These are phyloP conservation scores for Asterionellopsis glacialis DNA, from an alignment of 108 stramenopile species.

Conservation along the genomic window DNA sequence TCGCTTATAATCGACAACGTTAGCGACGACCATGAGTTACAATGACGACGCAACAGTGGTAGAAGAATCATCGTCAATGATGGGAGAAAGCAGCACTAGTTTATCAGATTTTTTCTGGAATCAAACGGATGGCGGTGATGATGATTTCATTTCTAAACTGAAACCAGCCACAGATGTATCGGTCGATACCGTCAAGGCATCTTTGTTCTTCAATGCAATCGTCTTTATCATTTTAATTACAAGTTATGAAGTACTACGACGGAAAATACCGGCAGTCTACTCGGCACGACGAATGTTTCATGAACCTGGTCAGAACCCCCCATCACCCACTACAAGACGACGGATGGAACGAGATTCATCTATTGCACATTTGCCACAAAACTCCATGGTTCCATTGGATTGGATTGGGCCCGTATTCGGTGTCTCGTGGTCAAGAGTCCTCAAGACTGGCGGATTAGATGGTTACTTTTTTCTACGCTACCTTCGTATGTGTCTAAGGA, in stretches of 20 bases:
- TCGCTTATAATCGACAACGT: too few species aligned
- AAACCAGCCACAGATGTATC: conserved; percentile 57
- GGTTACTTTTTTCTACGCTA: conserved; percentile 89
- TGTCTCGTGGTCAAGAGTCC: conserved; percentile 67
- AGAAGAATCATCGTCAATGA: too few species aligned
- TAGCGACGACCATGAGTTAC: too few species aligned
- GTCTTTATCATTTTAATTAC: conserved; percentile 62
- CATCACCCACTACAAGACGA: not conserved
- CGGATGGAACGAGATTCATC: conserved; percentile 4
- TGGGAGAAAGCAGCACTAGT: not conserved
- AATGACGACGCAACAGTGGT: too few species aligned
- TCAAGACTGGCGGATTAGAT: conserved; percentile 77
- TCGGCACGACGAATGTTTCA: conserved; percentile 36
- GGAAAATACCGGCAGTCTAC: conserved; percentile 68
- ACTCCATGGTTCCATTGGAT: conserved; percentile 42
- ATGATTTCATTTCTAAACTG: conserved; percentile 27
- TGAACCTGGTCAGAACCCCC: conserved; percentile 8
- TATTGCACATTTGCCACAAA: not conserved
- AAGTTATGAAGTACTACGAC: conserved; percentile 64
- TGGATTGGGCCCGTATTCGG: conserved; percentile 65
- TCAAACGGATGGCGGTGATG: conserved; percentile 6
- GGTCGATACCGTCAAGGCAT: conserved; percentile 68
- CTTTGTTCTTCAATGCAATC: conserved; percentile 56
- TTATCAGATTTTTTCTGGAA: conserved; percentile 7
- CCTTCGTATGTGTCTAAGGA: conserved; percentile 82